Conservation (phyloP, 352 stramenopile genomes). For the Plasmopara muralis region DNA sequence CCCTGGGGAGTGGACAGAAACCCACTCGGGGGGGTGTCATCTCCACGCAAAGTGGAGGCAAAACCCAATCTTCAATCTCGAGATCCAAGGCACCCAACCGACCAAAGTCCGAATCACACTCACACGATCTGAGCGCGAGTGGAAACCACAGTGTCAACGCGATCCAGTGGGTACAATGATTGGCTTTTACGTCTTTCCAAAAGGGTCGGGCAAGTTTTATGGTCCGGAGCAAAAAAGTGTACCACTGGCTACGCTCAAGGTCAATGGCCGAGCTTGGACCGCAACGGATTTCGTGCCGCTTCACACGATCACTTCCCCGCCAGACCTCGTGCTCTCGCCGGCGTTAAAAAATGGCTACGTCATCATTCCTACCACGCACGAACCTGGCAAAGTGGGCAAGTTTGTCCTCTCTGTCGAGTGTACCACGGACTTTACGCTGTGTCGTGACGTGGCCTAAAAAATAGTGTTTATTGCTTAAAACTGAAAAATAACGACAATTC, state of each 20-base stretch:
- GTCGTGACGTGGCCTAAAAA: conserved; percentile 26
- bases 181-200: conserved; percentile 83
- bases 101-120: conserved; percentile 76
- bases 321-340: conserved; percentile 52
- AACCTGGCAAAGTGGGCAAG: conserved; percentile 60
- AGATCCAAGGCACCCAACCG: conserved; percentile 59
- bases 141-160: conserved; percentile 71
- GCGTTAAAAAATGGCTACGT: conserved; percentile 77
- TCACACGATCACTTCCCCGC: conserved; percentile 60
- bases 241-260: conserved; percentile 34
- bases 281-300: conserved; percentile 83
- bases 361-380: conserved; percentile 88
- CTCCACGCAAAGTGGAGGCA: conserved; percentile 82
- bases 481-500: not conserved
- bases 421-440: conserved; percentile 76
- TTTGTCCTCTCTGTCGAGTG: conserved; percentile 84
- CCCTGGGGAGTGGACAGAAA: conserved; percentile 65
- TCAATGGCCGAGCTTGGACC: conserved; percentile 67
- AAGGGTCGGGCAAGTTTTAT: conserved; percentile 29
- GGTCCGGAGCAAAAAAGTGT: conserved; percentile 21
- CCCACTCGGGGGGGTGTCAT: conserved; percentile 64
- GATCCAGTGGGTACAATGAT: conserved; percentile 87
- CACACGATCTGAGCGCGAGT: conserved; percentile 75
- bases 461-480: not conserved
- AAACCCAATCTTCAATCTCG: conserved; percentile 81